Evolutionary conservation across 2,329 filamentous ascomycete genomes (phyloP).

Genomic region (Botrytis porri): DNA sequence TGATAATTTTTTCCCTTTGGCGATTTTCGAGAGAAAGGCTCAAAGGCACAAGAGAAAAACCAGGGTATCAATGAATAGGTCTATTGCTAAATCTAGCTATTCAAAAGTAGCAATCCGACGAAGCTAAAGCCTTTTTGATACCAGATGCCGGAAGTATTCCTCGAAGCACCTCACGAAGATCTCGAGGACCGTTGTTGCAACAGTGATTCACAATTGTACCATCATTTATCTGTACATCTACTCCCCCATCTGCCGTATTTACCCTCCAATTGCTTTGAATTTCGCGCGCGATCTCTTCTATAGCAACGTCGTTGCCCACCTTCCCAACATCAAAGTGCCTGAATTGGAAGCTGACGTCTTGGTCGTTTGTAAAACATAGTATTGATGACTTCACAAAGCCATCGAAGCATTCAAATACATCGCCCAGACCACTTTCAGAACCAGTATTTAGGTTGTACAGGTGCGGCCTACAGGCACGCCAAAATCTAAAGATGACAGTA

Average conservation of each 20-base stretch:
- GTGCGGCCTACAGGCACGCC: conserved; percentile 26
- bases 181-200: conserved; percentile 4
- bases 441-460: background rate
- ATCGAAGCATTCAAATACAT: conserved; percentile 7
- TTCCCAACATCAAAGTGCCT: conserved; percentile 11
- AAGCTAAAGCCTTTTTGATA: background rate
- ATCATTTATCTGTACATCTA: conserved; percentile 8
- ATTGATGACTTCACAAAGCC: conserved; percentile 7
- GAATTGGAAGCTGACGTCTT: background rate
- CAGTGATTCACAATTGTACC: conserved; percentile 1
- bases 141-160: background rate
- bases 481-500: conserved; percentile 29
- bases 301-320: conserved; percentile 10
- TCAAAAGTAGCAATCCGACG: conserved; percentile 15
- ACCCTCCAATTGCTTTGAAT: conserved; percentile 17
- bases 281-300: conserved; percentile 12
- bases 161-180: conserved; percentile 10
- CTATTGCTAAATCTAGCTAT: background rate
- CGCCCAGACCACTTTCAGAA: background rate
- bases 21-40: background rate
- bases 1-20: background rate
- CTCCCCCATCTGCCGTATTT: background rate
- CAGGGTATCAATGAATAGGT: background rate
- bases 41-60: background rate
- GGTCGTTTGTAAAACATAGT: background rate